A percentile compares a stretch with the other conserved stretches of the same genome.
phyloP scores from a whole-genome alignment of 345 rosid genomes.

The Heritiera littoralis region DNA sequence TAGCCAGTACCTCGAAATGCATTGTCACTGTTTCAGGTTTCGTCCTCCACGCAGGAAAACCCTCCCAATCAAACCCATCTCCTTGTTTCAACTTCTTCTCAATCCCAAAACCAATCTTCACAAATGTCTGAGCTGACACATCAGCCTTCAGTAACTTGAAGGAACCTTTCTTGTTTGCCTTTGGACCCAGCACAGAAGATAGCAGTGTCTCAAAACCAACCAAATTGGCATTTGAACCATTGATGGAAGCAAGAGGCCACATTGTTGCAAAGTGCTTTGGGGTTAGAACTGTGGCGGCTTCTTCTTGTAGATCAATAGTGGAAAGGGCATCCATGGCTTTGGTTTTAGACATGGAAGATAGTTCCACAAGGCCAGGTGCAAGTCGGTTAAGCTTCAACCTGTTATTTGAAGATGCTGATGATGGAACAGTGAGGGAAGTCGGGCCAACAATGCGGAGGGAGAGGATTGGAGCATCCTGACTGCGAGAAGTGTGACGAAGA shows the following conservation, averaged over 20 bases:
- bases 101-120: conserved; percentile 83
- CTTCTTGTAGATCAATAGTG: conserved; percentile 34
- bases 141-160: conserved; percentile 72
- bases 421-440: conserved; percentile 51
- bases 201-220: conserved; percentile 74
- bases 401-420: conserved; percentile 46
- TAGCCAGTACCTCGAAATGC: conserved; percentile 92
- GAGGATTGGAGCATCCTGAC: conserved; percentile 55
- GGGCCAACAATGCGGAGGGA: conserved; percentile 92
- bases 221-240: conserved; percentile 72
- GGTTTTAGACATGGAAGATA: background rate
- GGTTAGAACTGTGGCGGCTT: conserved; percentile 54
- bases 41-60: conserved; percentile 75
- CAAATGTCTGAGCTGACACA: conserved; percentile 56
- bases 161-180: conserved; percentile 64
- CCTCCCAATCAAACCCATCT: conserved; percentile 35
- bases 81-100: conserved; percentile 76
- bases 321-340: conserved; percentile 41
- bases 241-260: conserved; percentile 89
- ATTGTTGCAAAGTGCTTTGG: conserved; percentile 72
- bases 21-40: conserved; percentile 67
- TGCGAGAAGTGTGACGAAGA: conserved; percentile 56
- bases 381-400: conserved; percentile 42
- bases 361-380: background rate
- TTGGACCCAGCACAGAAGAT: conserved; percentile 76